Percentiles rank a stretch among this genome's conserved stretches.
Conservation (phyloP, 2,329 filamentous ascomycete genomes). For the Pseudogymnoascus pannorum region DNA sequence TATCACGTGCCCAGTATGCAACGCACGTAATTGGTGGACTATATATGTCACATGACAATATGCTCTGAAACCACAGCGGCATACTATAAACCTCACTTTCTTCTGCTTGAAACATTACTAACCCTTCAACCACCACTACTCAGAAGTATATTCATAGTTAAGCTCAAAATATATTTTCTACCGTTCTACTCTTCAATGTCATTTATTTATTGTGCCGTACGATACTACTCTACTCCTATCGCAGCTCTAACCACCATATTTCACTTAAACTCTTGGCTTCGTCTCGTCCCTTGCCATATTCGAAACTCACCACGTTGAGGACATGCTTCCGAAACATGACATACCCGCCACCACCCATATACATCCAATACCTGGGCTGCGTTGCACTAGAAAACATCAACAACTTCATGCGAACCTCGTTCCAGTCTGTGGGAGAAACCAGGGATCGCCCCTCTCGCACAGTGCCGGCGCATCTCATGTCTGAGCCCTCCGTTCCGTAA, state of each 20-base stretch:
- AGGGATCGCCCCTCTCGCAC: constrained; percentile 6
- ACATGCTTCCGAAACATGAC: constrained; percentile 7
- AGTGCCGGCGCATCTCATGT: constrained; percentile 1
- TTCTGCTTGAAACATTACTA: background rate
- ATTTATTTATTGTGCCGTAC: background rate
- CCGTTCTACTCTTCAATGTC: background rate
- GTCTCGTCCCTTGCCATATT: background rate
- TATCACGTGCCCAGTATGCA: no score
- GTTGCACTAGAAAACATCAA: background rate
- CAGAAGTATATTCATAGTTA: background rate
- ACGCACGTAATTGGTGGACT: no score
- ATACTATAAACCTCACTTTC: background rate
- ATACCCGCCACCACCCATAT: background rate
- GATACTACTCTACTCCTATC: background rate
- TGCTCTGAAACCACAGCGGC: background rate
- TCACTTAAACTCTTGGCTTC: background rate
- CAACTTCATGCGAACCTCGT: constrained; percentile 6
- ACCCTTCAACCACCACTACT: background rate
- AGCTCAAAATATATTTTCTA: background rate
- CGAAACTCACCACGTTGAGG: constrained; percentile 1
- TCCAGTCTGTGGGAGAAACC: background rate
- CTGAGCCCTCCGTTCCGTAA: constrained; percentile 6
- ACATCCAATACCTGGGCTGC: background rate
- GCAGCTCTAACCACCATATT: background rate
- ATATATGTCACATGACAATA: background rate